phyloP scores from a whole-genome alignment of 495 filamentous ascomycete species.

The Neurospora sp. region DNA sequence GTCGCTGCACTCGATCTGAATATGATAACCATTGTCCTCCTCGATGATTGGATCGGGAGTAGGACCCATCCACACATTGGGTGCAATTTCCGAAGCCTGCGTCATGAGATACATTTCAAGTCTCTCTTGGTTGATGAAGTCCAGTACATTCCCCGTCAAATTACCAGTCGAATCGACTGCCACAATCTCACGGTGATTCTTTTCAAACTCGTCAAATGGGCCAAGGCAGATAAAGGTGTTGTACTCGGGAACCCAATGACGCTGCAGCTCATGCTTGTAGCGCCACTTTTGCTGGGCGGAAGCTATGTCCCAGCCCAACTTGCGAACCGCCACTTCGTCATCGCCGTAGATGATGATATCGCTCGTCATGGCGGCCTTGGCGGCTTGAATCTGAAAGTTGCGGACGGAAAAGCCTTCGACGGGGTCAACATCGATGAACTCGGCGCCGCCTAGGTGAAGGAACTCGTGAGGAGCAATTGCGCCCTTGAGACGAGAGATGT shows the following conservation, averaged over 20 bases:
- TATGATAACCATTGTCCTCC: conserved; percentile 46
- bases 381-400: conserved; percentile 95
- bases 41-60: conserved; percentile 57
- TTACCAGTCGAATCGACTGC: conserved; percentile 63
- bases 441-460: conserved; percentile 33
- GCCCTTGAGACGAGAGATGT: conserved; percentile 68
- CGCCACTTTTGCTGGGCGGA: conserved; percentile 68
- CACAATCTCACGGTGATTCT: conserved; percentile 57
- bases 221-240: conserved; percentile 72
- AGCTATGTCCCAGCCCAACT: conserved; percentile 61
- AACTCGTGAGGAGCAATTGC: conserved; percentile 75
- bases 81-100: conserved; percentile 71
- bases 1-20: conserved; percentile 82
- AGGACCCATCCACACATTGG: conserved; percentile 85
- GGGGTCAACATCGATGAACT: conserved; percentile 74
- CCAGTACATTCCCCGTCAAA: conserved; percentile 68
- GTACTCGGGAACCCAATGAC: conserved; percentile 51
- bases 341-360: conserved; percentile 90
- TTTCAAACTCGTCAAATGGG: conserved; percentile 65
- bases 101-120: conserved; percentile 92
- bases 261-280: conserved; percentile 45
- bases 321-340: conserved; percentile 50
- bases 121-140: conserved; percentile 86
- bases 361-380: conserved; percentile 77
- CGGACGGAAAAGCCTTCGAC: conserved; percentile 72